Percentiles rank a stretch among this genome's conserved stretches.
phyloP scores from a whole-genome alignment of 1,284 basidiomycete genomes.

The Sporisorium exsertum region DNA sequence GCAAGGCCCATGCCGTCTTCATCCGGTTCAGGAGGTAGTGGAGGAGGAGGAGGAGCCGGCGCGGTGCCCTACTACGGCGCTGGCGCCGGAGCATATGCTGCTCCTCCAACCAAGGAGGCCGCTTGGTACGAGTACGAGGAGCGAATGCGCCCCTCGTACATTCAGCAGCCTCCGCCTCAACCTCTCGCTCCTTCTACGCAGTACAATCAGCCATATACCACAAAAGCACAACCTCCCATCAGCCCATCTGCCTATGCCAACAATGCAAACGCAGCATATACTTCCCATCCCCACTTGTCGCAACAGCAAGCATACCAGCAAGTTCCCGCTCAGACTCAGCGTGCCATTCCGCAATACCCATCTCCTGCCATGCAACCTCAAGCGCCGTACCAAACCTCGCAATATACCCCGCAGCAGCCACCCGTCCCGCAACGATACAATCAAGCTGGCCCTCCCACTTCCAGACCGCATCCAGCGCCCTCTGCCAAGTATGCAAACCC shows the following conservation, averaged over 20 bases:
- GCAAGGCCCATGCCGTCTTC: conserved; percentile 51
- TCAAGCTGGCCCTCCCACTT: conserved; percentile 9
- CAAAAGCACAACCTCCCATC: conserved; percentile 21
- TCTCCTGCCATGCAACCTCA: conserved; percentile 4
- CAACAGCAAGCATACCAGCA: conserved; percentile 25
- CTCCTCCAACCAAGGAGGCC: conserved; percentile 42
- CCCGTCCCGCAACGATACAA: conserved; percentile 23
- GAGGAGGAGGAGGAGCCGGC: conserved; percentile 4
- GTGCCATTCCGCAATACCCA: conserved; percentile 13
- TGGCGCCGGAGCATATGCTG: conserved; percentile 13
- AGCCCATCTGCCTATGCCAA: conserved; percentile 30
- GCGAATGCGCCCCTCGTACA: conserved; percentile 61
- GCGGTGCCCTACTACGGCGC: conserved; percentile 17
- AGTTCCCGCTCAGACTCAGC: conserved; percentile 11
- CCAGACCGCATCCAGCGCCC: conserved; percentile 39
- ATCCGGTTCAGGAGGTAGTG: conserved; percentile 22
- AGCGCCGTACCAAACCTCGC: conserved; percentile 5
- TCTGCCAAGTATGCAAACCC: conserved; percentile 47
- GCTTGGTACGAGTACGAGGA: conserved; percentile 65
- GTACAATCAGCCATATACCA: conserved; percentile 32
- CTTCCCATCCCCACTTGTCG: conserved; percentile 13
- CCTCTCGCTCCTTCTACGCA: conserved; percentile 24
- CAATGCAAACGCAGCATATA: conserved; percentile 13
- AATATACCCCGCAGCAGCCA: conserved; percentile 36
- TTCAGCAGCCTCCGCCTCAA: conserved; percentile 44